Evolutionary conservation across 2,329 filamentous ascomycete species (phyloP), one percentile per base, ranked within the genome.

Genomic region (Penicillium sp.): DNA sequence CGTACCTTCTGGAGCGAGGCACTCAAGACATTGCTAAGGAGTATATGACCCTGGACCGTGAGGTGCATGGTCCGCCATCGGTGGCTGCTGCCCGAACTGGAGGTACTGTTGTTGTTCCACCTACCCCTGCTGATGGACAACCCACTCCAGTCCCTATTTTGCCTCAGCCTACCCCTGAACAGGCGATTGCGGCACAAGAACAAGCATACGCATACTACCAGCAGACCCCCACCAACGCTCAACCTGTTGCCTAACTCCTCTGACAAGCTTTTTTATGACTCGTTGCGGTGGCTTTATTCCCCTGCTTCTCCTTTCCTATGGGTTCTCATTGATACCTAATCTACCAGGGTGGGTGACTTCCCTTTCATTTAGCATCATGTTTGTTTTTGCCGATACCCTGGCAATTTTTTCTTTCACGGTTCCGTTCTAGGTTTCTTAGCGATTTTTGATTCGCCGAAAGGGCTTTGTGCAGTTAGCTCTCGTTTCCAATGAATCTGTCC

Each of bases 21-120:
- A 87, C 85, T 57, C 89, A 92, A 71, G 85, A 92, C 29, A 85
- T 90, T 2, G 93, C 95, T 77, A 90, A 92, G 74, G 88, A 92
- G 65, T 96, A 92, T 72, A 81, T 97, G 69, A 78, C 82, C 56
- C 79, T 97, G 33, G 93, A 99, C 70, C 84, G 87, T 42, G 89
- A 96, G 72, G 84, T 97, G 56, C 94, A 95, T 71, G 94, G 94
- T 1, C 76, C 77, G 4, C 61, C 67, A 3, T 78, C 76, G 6
- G 75, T 78, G 23, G 59, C 70, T 26, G 58, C 67, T 35, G 61
- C 66, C 42, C 69, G 73, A 55, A 70, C 67, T 14, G 65, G 67
- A 18, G 69, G 65, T n/a, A 50, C 48, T 48, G 49, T 43, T 43
- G 45, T 54, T 8, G 56, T 59, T 26, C 52, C 63, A 14, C 54